phyloP scores from a whole-genome alignment of 2,329 filamentous ascomycete species.

The Alternaria arbusti region DNA sequence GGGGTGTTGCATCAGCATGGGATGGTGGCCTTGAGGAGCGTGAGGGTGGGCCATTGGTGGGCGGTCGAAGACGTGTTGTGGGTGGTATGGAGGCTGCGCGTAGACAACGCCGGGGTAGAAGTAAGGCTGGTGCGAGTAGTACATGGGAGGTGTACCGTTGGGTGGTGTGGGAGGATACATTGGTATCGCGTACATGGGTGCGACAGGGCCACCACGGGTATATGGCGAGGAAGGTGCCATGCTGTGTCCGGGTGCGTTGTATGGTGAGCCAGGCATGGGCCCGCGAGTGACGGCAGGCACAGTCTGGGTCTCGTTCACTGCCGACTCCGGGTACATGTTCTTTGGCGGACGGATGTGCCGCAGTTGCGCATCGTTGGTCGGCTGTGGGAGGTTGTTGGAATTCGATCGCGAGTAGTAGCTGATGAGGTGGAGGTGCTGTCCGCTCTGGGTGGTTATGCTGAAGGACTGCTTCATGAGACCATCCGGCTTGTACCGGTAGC shows the following conservation, averaged over 20 bases:
- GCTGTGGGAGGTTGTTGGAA: conserved; percentile 77
- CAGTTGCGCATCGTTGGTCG: conserved; percentile 78
- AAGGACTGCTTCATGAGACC: conserved; percentile 99
- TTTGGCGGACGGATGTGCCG: conserved; percentile 85
- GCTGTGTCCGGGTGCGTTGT: conserved; percentile 57
- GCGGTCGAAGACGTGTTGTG: conserved; percentile 39
- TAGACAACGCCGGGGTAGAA: conserved; percentile 44
- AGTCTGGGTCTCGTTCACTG: conserved; percentile 81
- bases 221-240: conserved; percentile 63
- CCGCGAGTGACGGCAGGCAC: conserved; percentile 81
- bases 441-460: conserved; percentile 90
- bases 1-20: conserved; percentile 36
- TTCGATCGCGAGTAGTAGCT: conserved; percentile 92
- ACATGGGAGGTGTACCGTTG: conserved; percentile 51
- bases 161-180: conserved; percentile 51
- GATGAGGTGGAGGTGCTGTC: conserved; percentile 95
- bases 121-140: conserved; percentile 44
- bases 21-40: conserved; percentile 40
- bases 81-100: conserved; percentile 37
- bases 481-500: conserved; percentile 72
- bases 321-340: conserved; percentile 97
- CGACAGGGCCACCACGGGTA: conserved; percentile 51
- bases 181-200: conserved; percentile 50
- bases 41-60: conserved; percentile 49
- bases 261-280: conserved; percentile 67